Evolutionary conservation across 2,329 filamentous ascomycete genomes (phyloP).

Genomic region (Curvularia lunata): DNA sequence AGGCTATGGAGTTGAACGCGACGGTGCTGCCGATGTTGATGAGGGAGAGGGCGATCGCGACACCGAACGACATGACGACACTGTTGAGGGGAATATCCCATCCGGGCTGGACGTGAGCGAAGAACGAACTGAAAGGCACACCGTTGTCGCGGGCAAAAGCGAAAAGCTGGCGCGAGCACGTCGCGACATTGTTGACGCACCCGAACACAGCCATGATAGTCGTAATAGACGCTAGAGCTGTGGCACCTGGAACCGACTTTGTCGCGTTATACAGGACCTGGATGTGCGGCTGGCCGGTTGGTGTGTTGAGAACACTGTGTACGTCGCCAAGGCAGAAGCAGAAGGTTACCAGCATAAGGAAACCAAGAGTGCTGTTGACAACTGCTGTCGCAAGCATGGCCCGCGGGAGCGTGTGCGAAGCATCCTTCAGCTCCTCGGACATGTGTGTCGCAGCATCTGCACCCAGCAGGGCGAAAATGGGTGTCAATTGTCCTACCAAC

Average conservation of each 20-base stretch:
- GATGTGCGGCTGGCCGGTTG: conserved; percentile 33
- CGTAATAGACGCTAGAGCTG: conserved; percentile 34
- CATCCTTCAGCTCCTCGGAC: conserved; percentile 45
- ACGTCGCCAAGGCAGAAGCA: conserved; percentile 36
- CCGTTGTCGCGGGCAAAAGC: conserved; percentile 44
- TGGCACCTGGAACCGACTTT: conserved; percentile 26
- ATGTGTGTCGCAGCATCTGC: conserved; percentile 42
- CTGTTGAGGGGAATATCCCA: conserved; percentile 52
- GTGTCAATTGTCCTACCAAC: conserved; percentile 31
- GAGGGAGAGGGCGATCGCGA: conserved; percentile 52
- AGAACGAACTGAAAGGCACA: conserved; percentile 16
- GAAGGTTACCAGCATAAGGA: conserved; percentile 47
- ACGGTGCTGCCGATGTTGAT: conserved; percentile 58
- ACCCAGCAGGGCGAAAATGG: conserved; percentile 34
- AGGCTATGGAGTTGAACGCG: conserved; percentile 37
- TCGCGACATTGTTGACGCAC: conserved; percentile 35
- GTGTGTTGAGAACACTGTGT: conserved; percentile 17
- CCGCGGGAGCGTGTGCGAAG: conserved; percentile 44
- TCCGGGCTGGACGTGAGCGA: conserved; percentile 24
- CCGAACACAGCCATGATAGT: conserved; percentile 36
- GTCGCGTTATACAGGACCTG: conserved; percentile 38
- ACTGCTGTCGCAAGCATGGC: conserved; percentile 52
- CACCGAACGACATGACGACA: conserved; percentile 51
- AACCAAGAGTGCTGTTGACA: conserved; percentile 48
- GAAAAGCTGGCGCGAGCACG: conserved; percentile 44